Evolutionary conservation across 164 flowering plant genomes (phyloP), one percentile per base, ranked within the genome.

Genomic region (Liquidambar formosana): DNA sequence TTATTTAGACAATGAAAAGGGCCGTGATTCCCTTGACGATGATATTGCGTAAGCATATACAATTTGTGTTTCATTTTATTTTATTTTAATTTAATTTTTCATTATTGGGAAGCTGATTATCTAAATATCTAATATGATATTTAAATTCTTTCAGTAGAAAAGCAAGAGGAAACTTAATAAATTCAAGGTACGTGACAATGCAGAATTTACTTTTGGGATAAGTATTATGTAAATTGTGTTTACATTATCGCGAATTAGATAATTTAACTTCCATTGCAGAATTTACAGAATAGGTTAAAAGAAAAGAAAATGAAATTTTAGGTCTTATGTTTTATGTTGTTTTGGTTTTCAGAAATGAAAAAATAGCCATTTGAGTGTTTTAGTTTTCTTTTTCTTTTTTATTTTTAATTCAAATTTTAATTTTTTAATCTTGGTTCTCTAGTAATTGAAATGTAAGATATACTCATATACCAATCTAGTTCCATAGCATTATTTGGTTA

Each of bases 1-100:
- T 10, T 84, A 74, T 75, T 63, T 80, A 8, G 88, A 86, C 41
- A 59, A 41, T 61, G 75, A 71, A 51, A 76, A 64, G 21, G 69
- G 33, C 10, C 33, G 65, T 66, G 75, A 65, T 43, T 9, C 69
- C 33, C 33, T 38, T 33, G 72, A 28, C 45, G 45, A 62, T 10
- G 63, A 48, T 33, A 46, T 25, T 61, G 56, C n/a, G 85, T 80
- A 71, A 69, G 79, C 61, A 3, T 38, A 26, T 41, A 13, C 5
- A 10, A 63, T 71, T 54, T 60, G 18, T 5, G 12, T 27, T 23
- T 21, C 10, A n/a, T n/a, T n/a, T n/a, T n/a, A n/a, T n/a, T n/a
- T n/a, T n/a, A n/a, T 13, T 9, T 15, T n/a, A 10, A n/a, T 19
- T 11, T 10, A n/a, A n/a, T 27, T n/a, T 19, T 63, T 21, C 8